phyloP scores from a whole-genome alignment of 2,329 filamentous ascomycete genomes.

The Monosporascus sp. region DNA sequence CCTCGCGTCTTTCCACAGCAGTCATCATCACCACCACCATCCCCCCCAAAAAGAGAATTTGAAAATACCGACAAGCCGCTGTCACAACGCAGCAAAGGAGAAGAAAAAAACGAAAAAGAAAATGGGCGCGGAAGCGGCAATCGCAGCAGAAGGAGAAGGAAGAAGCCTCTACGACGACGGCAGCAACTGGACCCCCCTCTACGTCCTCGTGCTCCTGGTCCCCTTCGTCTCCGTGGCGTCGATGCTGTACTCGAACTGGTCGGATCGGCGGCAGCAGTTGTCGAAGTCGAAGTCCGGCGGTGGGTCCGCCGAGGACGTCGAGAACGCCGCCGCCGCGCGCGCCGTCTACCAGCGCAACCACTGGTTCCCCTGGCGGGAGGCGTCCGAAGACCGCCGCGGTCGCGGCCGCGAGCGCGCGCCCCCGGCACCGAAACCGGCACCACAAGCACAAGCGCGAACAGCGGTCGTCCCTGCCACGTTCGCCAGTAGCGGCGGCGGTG shows the following conservation, averaged over 20 bases:
- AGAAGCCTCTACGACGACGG: constrained; percentile 3
- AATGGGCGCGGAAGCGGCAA: too few relatives aligned
- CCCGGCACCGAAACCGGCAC: not conserved
- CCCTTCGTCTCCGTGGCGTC: constrained; percentile 16
- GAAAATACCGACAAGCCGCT: too few relatives aligned
- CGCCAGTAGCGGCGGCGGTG: too few relatives aligned
- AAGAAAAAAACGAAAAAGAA: too few relatives aligned
- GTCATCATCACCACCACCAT: too few relatives aligned
- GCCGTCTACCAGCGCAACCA: constrained; percentile 1
- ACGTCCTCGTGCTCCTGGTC: constrained; percentile 18
- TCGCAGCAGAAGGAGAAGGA: not conserved
- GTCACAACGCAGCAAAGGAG: too few relatives aligned
- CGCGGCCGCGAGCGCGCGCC: not conserved
- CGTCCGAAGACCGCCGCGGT: not conserved
- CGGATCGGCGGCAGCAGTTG: constrained; percentile 3
- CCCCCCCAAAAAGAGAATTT: too few relatives aligned
- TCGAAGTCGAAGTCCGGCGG: too few relatives aligned
- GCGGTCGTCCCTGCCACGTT: not conserved
- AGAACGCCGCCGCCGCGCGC: constrained; percentile 22
- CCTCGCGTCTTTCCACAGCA: too few relatives aligned
- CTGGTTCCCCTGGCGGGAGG: not conserved
- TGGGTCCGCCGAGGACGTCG: constrained; percentile 9
- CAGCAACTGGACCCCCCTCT: constrained; percentile 22
- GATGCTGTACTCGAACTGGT: constrained; percentile 12
- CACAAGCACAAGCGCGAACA: not conserved